Base-by-base conservation (phyloP, 257 asterid genomes). In the Nicotiana sylvestris region DNA sequence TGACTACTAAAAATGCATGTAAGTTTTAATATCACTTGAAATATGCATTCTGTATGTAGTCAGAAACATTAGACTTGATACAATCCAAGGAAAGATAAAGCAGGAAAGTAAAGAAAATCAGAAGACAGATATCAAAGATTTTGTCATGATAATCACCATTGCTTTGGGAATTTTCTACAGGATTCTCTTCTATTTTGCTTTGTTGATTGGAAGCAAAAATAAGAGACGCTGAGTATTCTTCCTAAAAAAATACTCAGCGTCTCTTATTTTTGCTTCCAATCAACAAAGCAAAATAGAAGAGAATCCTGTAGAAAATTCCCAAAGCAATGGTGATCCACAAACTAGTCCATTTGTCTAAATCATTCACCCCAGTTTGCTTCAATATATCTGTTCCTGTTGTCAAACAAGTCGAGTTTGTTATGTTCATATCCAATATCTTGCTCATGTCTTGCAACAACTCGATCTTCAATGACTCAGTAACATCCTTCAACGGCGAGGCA, bases 221-320 rank as follows among this genome's bases (percentile, higher is more conserved):
- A 21, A 21, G n/a, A n/a, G n/a, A n/a, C n/a, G n/a, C n/a, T n/a
- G n/a, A n/a, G n/a, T 11, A 2, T 51, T 90, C 35, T 88, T 86
- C 58, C 87, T 91, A 6, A 90, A n/a, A 3, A 88, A 87, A 81
- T 81, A 85, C 0, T 87, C 70, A 89, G 16, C 80, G 82, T 4
- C 90, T 89, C 81, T 87, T 87, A 65, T 89, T 89, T 80, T 82
- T 89, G 86, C 91, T 89, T 77, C 91, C 91, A 55, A 89, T 62
- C 82, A 89, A 77, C 80, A 89, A 78, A n/a, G 86, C 76, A 57
- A 89, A 82, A 66, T 89, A 87, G 66, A 87, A 89, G 9, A 89
- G 85, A 8, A 74, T 53, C 32, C 91, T 89, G 70, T 85, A 89
- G 66, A 81, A 81, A 57, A 81, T 25, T 25, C 83, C 78, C 81